phyloP scores from a whole-genome alignment of 441 rosid genomes.

The Hura crepitans region DNA sequence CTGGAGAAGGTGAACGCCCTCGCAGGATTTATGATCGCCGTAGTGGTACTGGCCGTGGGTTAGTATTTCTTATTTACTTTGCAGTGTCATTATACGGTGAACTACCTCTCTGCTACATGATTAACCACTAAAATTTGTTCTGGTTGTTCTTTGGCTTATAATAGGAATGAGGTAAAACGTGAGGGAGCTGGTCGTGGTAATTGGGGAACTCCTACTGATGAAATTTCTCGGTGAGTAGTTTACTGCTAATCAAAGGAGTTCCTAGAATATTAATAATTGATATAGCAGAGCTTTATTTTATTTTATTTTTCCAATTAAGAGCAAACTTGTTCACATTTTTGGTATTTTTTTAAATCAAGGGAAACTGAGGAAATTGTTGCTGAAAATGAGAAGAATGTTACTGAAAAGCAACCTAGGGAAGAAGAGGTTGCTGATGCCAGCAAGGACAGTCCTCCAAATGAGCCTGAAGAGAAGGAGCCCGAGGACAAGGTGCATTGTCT shows the following conservation, averaged over 20 bases:
- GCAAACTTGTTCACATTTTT: conserved; percentile 8
- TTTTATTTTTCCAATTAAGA: not conserved
- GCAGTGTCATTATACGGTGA: not conserved
- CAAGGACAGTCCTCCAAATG: conserved; percentile 51
- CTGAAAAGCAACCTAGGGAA: conserved; percentile 63
- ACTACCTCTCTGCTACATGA: not conserved
- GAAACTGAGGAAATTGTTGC: conserved; percentile 57
- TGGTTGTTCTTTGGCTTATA: not conserved
- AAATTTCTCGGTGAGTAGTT: conserved; percentile 58
- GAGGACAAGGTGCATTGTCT: conserved; percentile 52
- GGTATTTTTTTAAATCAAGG: conserved; percentile 33
- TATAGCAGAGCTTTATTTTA: not conserved
- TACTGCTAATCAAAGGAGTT: not conserved
- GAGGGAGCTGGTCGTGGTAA: conserved; percentile 89
- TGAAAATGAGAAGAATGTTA: conserved; percentile 50
- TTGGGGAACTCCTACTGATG: conserved; percentile 81
- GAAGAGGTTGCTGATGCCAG: conserved; percentile 56
- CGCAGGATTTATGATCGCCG: conserved; percentile 68
- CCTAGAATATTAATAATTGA: too few species aligned
- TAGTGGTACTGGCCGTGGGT: conserved; percentile 93
- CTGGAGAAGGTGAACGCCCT: conserved; percentile 62
- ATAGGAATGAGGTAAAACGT: conserved; percentile 70
- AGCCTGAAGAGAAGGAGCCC: conserved; percentile 63
- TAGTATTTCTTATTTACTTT: conserved; percentile 23
- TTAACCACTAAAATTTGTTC: not conserved